phyloP scores from a whole-genome alignment of 2,329 filamentous ascomycete species.

The Coniochaeta sp. region DNA sequence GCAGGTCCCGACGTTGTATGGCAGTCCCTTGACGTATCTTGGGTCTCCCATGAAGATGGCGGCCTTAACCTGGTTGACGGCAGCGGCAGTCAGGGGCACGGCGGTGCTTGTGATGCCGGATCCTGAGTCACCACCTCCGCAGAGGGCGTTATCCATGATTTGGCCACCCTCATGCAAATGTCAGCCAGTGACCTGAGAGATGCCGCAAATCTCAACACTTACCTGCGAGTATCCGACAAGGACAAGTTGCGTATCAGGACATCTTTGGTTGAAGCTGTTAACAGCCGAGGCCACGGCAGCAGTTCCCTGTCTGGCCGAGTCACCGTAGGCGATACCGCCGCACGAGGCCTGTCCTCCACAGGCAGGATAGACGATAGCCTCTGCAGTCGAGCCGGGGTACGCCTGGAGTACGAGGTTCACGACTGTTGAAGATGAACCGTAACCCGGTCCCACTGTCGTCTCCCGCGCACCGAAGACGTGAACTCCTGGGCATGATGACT shows the following conservation, averaged over 20 bases:
- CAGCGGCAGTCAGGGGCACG: background rate
- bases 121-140: conserved; percentile 36
- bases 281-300: conserved; percentile 51
- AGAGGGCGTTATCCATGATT: conserved; percentile 57
- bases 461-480: conserved; percentile 41
- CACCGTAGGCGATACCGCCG: conserved; percentile 51
- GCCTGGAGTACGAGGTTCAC: conserved; percentile 40
- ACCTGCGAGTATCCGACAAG: conserved; percentile 57
- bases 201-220: background rate
- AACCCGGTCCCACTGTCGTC: conserved; percentile 42
- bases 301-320: conserved; percentile 51
- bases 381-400: conserved; percentile 42
- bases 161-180: conserved; percentile 41
- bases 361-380: conserved; percentile 52
- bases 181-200: conserved; percentile 1
- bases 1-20: conserved; percentile 56
- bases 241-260: conserved; percentile 50
- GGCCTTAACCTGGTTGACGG: conserved; percentile 42
- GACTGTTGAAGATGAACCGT: conserved; percentile 40
- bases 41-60: conserved; percentile 61
- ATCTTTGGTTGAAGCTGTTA: conserved; percentile 47
- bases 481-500: conserved; percentile 37
- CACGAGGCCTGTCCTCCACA: conserved; percentile 54
- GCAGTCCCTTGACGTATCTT: conserved; percentile 43
- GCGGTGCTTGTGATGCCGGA: conserved; percentile 23